phyloP scores from a whole-genome alignment of 2,329 filamentous ascomycete species.

The Nigrospora oryzae region DNA sequence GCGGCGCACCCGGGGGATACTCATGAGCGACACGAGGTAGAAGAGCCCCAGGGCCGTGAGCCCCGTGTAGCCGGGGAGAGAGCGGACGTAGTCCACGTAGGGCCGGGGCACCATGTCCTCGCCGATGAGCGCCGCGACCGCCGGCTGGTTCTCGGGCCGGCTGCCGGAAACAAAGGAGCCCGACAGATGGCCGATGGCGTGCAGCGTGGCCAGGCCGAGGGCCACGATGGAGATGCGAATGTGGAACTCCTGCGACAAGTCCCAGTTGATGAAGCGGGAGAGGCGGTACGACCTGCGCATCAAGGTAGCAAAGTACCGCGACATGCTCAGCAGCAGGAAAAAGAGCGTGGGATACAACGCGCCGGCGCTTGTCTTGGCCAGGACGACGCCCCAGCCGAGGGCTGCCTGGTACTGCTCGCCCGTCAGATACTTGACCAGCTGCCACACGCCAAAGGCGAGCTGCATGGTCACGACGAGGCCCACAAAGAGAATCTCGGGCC shows the following conservation, averaged over 20 bases:
- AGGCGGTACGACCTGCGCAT: slow-evolving; percentile 41
- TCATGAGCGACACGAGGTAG: slow-evolving; percentile 37
- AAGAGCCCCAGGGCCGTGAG: slow-evolving; percentile 39
- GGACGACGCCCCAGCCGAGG: slow-evolving; percentile 46
- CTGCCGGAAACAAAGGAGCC: slow-evolving; percentile 45
- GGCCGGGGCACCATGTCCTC: slow-evolving; percentile 30
- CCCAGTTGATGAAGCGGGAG: slow-evolving; percentile 49
- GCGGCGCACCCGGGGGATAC: slow-evolving; percentile 38
- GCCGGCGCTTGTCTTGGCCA: slow-evolving; percentile 47
- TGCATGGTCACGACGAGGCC: slow-evolving; percentile 36
- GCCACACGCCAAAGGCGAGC: slow-evolving; percentile 45
- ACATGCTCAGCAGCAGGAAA: slow-evolving; percentile 51
- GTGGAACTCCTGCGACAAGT: slow-evolving; percentile 46
- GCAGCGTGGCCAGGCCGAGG: slow-evolving; percentile 39
- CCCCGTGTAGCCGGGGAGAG: slow-evolving; percentile 41
- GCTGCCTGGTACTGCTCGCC: slow-evolving; percentile 34
- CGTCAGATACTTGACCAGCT: slow-evolving; percentile 43
- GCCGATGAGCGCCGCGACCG: slow-evolving; percentile 34
- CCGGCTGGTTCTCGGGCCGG: slow-evolving; percentile 29
- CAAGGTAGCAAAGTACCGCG: slow-evolving; percentile 43
- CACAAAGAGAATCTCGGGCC: slow-evolving; percentile 41
- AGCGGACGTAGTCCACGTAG: slow-evolving; percentile 37
- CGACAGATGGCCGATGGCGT: slow-evolving; percentile 44
- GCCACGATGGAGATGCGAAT: slow-evolving; percentile 43
- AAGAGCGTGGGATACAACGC: slow-evolving; percentile 49